A percentile compares a stretch with the other conserved stretches of the same genome.
Evolutionary conservation across 192 early-diverging fungal genomes (phyloP).

Genomic region (Backusella liffmaniae): DNA sequence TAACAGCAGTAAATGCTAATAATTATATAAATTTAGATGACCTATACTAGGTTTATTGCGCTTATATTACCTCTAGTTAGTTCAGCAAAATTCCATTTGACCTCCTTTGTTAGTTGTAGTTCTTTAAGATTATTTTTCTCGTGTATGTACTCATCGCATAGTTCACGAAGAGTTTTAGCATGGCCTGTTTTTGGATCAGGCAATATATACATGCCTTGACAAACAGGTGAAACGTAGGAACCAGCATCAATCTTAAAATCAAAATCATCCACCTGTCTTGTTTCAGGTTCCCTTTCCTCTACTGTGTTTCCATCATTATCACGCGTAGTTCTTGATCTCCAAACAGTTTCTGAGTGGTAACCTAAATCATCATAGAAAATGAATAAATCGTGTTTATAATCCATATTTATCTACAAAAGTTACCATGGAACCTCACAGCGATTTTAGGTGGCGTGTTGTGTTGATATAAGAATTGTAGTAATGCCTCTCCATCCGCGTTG

Average conservation of each 20-base stretch:
- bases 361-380: background rate
- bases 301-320: constrained; percentile 23
- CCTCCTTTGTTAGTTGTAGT: constrained; percentile 39
- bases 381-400: background rate
- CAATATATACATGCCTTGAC: constrained; percentile 32
- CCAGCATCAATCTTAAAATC: constrained; percentile 33
- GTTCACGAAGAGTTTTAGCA: constrained; percentile 23
- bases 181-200: constrained; percentile 30
- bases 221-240: constrained; percentile 28
- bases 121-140: constrained; percentile 38
- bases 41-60: background rate
- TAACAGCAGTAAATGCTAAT: constrained; percentile 24
- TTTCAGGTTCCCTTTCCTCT: constrained; percentile 29
- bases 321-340: constrained; percentile 5
- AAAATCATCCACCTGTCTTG: constrained; percentile 32
- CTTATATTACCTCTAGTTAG: constrained; percentile 29
- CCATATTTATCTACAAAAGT: background rate
- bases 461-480: constrained; percentile 30
- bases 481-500: constrained; percentile 35
- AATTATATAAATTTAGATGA: background rate
- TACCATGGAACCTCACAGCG: constrained; percentile 10
- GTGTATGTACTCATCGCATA: constrained; percentile 39
- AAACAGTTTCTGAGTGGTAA: constrained; percentile 33
- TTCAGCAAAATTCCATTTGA: constrained; percentile 44
- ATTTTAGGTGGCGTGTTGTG: constrained; percentile 33